Percentiles rank a stretch among this genome's conserved stretches.
These are phyloP conservation scores for Corymbia calophylla DNA, from an alignment of 441 rosid genomes.

Conservation along the genomic window DNA sequence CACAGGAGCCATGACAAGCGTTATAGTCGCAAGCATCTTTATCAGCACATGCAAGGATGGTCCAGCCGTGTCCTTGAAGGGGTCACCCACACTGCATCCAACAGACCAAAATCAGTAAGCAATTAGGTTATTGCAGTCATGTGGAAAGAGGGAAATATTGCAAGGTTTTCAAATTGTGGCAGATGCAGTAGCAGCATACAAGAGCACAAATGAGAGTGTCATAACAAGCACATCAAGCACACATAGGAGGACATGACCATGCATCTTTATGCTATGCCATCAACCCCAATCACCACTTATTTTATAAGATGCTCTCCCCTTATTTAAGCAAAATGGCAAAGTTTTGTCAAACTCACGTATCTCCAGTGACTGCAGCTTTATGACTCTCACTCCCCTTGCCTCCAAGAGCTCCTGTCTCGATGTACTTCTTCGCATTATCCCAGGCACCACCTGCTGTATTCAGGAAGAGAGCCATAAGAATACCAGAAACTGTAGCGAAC, in stretches of 20 bases:
- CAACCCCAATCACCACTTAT: neutral
- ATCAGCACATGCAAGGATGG: conserved; percentile 94
- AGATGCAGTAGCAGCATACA: neutral
- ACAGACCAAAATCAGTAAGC: neutral
- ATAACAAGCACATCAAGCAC: neutral
- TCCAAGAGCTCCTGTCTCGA: conserved; percentile 93
- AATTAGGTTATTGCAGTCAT: neutral
- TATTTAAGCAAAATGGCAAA: neutral
- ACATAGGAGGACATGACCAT: neutral
- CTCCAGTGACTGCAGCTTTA: conserved; percentile 97
- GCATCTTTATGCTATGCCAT: neutral
- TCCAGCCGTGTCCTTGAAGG: conserved; percentile 98
- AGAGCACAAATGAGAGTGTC: neutral
- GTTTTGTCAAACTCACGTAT: conserved; percentile 57
- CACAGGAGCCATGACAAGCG: conserved; percentile 69
- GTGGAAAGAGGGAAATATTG: neutral
- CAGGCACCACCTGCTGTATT: conserved; percentile 99
- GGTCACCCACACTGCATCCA: conserved; percentile 90
- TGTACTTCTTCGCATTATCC: conserved; percentile 96
- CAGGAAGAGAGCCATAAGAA: conserved; percentile 96
- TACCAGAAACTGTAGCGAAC: conserved; percentile 96
- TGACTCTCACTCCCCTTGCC: conserved; percentile 97
- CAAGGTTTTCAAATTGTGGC: neutral
- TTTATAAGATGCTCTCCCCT: neutral
- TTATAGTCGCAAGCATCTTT: conserved; percentile 96